Base-by-base conservation (phyloP, 1,284 basidiomycete genomes). In the Cryptococcus hybrid region DNA sequence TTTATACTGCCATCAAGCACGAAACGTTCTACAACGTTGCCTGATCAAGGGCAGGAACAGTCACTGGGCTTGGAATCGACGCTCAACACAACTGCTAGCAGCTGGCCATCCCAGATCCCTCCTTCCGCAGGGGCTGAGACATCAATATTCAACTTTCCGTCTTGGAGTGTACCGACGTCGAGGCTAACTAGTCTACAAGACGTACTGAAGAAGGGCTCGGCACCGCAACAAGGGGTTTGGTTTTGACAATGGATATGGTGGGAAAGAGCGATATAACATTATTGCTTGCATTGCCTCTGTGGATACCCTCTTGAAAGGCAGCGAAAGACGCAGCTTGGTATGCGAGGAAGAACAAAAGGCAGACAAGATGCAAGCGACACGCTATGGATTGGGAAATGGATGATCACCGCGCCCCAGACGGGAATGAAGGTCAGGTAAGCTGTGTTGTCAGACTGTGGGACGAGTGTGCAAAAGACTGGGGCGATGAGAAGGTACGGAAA, bases 391-490 rank as follows among this genome's bases (percentile, higher is more conserved):
- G 71, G 66, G 3, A 62, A 60, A 34, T 76, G 74, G 74, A 56
- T 54, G 9, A 65, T 75, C 7, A 63, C 60, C 30, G 65, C 61
- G 2, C 67, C 67, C 54, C 62, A 9, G 13, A 45, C 39, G 37
- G 47, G 35, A 43, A 46, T 7, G 43, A 45, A 39, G 39, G 44
- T 8, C 56, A 53, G 15, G 56, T 66, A 1, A 63, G 65, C 12
- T 70, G 69, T 52, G 51, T 51, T 7, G 71, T 76, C 18, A 67
- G 65, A 51, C 58, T 75, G 4, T 75, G 71, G 70, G 68, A 68
- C 12, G 54, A 60, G 24, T 66, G 63, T 37, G 74, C 73, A 7
- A 54, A 57, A 42, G 68, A 72, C 5, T 71, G 61, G 64, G 68
- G 67, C 3, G 64, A 62, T 34, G 65, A 59, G 2, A 60, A 5